phyloP scores from a whole-genome alignment of 148 eudicot genomes.

The Rhododendron vialii region DNA sequence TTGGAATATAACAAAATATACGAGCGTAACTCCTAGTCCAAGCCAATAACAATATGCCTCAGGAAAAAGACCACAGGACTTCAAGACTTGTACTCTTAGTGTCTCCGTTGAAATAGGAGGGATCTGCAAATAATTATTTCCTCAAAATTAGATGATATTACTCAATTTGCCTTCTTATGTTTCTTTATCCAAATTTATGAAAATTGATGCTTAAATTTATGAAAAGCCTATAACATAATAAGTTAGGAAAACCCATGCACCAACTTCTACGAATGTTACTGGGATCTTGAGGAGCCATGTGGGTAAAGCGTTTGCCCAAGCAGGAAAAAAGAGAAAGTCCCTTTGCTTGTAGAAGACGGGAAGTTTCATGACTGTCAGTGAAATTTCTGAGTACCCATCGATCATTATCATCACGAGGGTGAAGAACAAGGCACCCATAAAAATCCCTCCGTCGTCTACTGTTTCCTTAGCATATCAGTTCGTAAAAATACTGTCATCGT shows the following conservation, averaged over 20 bases:
- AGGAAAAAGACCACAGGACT: slow-evolving; percentile 29
- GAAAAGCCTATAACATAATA: slow-evolving; percentile 46
- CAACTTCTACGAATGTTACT: slow-evolving; percentile 38
- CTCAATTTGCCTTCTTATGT: not conserved
- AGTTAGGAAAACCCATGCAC: slow-evolving; percentile 36
- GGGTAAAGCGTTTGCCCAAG: slow-evolving; percentile 51
- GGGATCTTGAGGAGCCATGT: slow-evolving; percentile 45
- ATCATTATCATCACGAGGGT: slow-evolving; percentile 32
- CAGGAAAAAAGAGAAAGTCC: slow-evolving; percentile 47
- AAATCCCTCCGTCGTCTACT: slow-evolving; percentile 28
- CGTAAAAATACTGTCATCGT: slow-evolving; percentile 24
- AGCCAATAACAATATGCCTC: slow-evolving; percentile 45
- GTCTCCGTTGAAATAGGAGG: slow-evolving; percentile 19
- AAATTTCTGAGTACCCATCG: slow-evolving; percentile 29
- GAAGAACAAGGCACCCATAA: slow-evolving; percentile 44
- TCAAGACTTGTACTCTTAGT: slow-evolving; percentile 24
- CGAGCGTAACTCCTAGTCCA: slow-evolving; percentile 46
- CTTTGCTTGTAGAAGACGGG: slow-evolving; percentile 57
- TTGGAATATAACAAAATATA: too few species aligned
- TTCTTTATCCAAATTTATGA: not conserved
- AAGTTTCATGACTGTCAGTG: slow-evolving; percentile 36
- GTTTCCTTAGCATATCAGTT: slow-evolving; percentile 28
- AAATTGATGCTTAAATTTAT: slow-evolving; percentile 52
- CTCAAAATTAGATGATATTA: not conserved
- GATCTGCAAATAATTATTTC: slow-evolving; percentile 20